These are phyloP conservation scores for Basidiobolus meristosporus DNA, from an alignment of 371 early-diverging fungal species.

Conservation along the genomic window DNA sequence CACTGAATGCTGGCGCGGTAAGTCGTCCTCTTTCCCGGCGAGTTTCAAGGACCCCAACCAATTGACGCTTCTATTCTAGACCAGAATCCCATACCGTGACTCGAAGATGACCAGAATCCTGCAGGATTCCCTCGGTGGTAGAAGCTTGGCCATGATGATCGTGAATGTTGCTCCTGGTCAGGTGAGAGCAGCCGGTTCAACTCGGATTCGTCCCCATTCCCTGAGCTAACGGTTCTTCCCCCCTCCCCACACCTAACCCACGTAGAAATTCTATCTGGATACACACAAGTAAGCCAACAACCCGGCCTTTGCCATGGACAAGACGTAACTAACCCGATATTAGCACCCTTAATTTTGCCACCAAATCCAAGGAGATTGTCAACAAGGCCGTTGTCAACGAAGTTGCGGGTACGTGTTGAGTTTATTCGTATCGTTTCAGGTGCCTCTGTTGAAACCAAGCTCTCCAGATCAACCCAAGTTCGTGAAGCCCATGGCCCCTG, in stretches of 20 bases:
- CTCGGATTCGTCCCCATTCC: no score
- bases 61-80: constrained; percentile 3
- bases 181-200: no score
- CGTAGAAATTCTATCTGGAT: constrained; percentile 16
- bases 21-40: constrained; percentile 2
- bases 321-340: background rate
- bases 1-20: constrained; percentile 27
- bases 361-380: constrained; percentile 35
- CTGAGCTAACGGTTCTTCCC: no score
- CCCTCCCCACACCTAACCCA: background rate
- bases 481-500: constrained; percentile 3
- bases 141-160: constrained; percentile 34
- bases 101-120: constrained; percentile 57
- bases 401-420: constrained; percentile 1
- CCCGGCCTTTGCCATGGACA: background rate
- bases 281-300: constrained; percentile 16
- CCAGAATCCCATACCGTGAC: constrained; percentile 48
- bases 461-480: constrained; percentile 11
- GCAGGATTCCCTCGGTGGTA: constrained; percentile 39
- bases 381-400: constrained; percentile 12
- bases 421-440: no score
- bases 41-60: background rate
- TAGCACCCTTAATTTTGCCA: constrained; percentile 49
- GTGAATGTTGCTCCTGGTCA: constrained; percentile 34
- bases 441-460: no score